These are phyloP conservation scores for Gossypium herbaceum DNA, from an alignment of 345 rosid species.

Conservation along the genomic window DNA sequence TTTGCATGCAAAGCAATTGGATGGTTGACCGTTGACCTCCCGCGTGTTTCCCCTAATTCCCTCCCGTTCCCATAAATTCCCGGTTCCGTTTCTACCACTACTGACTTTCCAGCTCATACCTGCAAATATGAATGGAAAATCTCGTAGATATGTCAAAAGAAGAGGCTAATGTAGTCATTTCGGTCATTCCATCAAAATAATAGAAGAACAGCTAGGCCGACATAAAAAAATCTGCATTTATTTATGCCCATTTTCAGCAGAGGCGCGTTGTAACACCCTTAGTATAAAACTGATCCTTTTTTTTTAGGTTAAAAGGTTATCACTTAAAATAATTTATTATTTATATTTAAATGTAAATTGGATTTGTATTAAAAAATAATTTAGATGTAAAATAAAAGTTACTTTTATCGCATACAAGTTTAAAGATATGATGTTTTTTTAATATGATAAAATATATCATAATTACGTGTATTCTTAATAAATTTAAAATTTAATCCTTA, in stretches of 20 bases:
- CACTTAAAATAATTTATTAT: too few species aligned
- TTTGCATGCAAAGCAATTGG: background rate
- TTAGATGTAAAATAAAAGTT: too few species aligned
- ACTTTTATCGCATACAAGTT: too few species aligned
- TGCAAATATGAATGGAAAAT: background rate
- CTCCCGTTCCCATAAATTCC: slow-evolving; percentile 8
- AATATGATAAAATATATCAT: too few species aligned
- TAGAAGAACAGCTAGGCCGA: slow-evolving; percentile 36
- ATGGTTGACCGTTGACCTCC: slow-evolving; percentile 51
- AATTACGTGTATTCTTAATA: too few species aligned
- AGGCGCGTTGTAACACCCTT: slow-evolving; percentile 14
- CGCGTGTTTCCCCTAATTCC: slow-evolving; percentile 31
- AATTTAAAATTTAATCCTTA: too few species aligned
- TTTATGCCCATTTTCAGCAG: slow-evolving; percentile 15
- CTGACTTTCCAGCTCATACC: background rate
- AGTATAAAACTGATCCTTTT: background rate
- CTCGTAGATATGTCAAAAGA: background rate
- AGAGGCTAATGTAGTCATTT: background rate
- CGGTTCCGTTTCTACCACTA: slow-evolving; percentile 52
- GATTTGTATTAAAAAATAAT: too few species aligned
- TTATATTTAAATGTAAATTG: too few species aligned
- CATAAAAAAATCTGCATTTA: slow-evolving; percentile 29
- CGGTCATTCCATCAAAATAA: slow-evolving; percentile 21
- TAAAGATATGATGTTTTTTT: too few species aligned
- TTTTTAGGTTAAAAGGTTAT: too few species aligned